A percentile compares a stretch with the other conserved stretches of the same genome.
Conservation (phyloP, 2,329 filamentous ascomycete species). For the Hirsutella minnesotensis region DNA sequence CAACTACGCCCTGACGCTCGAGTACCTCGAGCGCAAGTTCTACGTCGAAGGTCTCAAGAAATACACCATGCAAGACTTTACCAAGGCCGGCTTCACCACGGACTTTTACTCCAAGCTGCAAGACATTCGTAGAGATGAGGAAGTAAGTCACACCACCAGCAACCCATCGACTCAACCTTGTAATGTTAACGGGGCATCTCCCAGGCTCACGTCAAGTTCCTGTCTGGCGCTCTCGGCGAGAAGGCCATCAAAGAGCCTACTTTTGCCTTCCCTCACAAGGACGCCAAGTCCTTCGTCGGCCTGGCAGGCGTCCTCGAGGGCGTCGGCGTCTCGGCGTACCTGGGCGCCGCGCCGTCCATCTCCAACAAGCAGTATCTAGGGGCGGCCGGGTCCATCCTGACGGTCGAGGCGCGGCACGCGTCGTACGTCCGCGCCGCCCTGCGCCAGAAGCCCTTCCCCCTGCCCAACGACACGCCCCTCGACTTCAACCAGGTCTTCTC, state of each 20-base stretch:
- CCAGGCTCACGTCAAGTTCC: slow-evolving; percentile 1
- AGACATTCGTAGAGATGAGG: slow-evolving; percentile 42
- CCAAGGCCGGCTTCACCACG: slow-evolving; percentile 34
- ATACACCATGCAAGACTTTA: slow-evolving; percentile 41
- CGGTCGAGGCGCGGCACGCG: slow-evolving; percentile 51
- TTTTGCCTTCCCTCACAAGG: slow-evolving; percentile 49
- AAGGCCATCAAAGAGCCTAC: slow-evolving; percentile 39
- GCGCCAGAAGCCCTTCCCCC: slow-evolving; percentile 39
- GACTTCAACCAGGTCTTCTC: slow-evolving; percentile 48
- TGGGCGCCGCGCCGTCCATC: slow-evolving; percentile 51
- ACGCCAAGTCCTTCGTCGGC: slow-evolving; percentile 44
- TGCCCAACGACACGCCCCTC: slow-evolving; percentile 49
- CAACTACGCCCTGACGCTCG: slow-evolving; percentile 37
- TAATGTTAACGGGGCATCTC: not conserved
- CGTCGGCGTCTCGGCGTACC: slow-evolving; percentile 50
- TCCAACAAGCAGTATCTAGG: slow-evolving; percentile 43
- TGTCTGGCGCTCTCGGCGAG: slow-evolving; percentile 21
- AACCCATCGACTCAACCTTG: too few relatives aligned
- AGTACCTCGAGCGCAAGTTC: slow-evolving; percentile 50
- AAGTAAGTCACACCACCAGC: not conserved
- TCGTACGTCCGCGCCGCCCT: slow-evolving; percentile 43
- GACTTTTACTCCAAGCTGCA: slow-evolving; percentile 46
- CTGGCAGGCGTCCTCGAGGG: slow-evolving; percentile 55
- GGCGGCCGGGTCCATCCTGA: slow-evolving; percentile 51
- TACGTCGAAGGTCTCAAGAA: slow-evolving; percentile 48